Conservation (phyloP, 1,139 yeast genomes). For the Candida albicans region DNA sequence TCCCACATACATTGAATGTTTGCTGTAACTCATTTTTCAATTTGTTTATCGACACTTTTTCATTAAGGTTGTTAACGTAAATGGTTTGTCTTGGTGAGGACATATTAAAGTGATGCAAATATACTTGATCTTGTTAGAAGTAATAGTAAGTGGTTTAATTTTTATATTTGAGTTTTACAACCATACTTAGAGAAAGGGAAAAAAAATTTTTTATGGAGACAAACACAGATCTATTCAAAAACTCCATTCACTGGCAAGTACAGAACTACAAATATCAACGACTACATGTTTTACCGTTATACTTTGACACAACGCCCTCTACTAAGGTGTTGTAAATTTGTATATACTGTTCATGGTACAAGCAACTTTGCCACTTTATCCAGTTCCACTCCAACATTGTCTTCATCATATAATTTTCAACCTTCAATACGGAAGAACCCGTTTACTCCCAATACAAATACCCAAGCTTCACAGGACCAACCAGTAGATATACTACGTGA, state of each 20-base stretch:
- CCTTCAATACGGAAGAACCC: slow-evolving; percentile 10
- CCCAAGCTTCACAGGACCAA: slow-evolving; percentile 7
- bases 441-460: slow-evolving; percentile 3
- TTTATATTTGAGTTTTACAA: too few species aligned
- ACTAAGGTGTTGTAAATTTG: too few species aligned
- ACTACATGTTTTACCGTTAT: too few species aligned
- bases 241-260: too few species aligned
- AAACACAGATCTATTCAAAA: too few species aligned
- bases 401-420: background rate
- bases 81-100: slow-evolving; percentile 37
- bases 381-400: too few species aligned
- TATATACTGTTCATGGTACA: too few species aligned
- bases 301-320: too few species aligned
- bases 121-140: background rate
- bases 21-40: slow-evolving; percentile 45
- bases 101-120: slow-evolving; percentile 4
- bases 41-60: slow-evolving; percentile 56
- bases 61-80: slow-evolving; percentile 71
- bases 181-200: too few species aligned
- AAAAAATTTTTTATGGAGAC: too few species aligned
- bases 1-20: slow-evolving; percentile 49
- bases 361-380: too few species aligned
- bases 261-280: too few species aligned
- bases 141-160: background rate
- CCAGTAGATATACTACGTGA: slow-evolving; percentile 30